A percentile compares a stretch with the other conserved stretches of the same genome.
Evolutionary conservation across 73 alveolate species (phyloP).

Genomic region (Blepharisma japonicum): DNA sequence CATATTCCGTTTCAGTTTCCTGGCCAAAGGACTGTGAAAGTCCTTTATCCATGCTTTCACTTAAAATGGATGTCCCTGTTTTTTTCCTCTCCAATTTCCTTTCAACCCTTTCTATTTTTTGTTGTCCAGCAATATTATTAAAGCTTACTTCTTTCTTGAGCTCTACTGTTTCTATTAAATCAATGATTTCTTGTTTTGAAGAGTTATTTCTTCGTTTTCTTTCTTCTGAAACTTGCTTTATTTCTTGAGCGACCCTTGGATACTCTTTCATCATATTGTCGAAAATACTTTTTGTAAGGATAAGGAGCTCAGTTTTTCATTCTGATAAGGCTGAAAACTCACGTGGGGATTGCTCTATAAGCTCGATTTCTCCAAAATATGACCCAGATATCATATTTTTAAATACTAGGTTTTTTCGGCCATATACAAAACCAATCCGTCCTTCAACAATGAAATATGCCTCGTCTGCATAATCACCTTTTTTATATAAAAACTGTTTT

Average conservation of each 20-base stretch:
- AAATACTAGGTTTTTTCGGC: conserved; percentile 30
- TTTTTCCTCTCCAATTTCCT: too few species aligned
- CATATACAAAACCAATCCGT: conserved; percentile 32
- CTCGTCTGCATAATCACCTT: conserved; percentile 43
- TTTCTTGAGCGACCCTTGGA: conserved; percentile 1
- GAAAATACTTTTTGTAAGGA: neutral
- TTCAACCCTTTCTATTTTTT: too few species aligned
- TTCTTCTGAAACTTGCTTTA: conserved; percentile 12
- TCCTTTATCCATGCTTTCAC: too few species aligned
- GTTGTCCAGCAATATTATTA: conserved; percentile 15
- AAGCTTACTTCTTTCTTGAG: neutral
- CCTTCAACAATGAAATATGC: conserved; percentile 38
- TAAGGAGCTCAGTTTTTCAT: neutral
- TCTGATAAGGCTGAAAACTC: conserved; percentile 32
- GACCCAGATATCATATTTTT: conserved; percentile 40
- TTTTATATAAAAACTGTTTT: conserved; percentile 34
- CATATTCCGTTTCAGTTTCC: too few species aligned
- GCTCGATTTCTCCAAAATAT: conserved; percentile 49
- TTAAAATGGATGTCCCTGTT: too few species aligned
- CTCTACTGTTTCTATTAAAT: neutral
- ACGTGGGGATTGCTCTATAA: conserved; percentile 36
- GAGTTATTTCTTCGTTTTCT: conserved; percentile 19
- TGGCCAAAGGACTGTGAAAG: too few species aligned
- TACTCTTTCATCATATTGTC: neutral
- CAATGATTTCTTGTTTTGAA: conserved; percentile 18